Percentiles rank a stretch among this genome's conserved stretches.
phyloP scores from a whole-genome alignment of 495 filamentous ascomycete species.

The Trichoderma erinaceum region DNA sequence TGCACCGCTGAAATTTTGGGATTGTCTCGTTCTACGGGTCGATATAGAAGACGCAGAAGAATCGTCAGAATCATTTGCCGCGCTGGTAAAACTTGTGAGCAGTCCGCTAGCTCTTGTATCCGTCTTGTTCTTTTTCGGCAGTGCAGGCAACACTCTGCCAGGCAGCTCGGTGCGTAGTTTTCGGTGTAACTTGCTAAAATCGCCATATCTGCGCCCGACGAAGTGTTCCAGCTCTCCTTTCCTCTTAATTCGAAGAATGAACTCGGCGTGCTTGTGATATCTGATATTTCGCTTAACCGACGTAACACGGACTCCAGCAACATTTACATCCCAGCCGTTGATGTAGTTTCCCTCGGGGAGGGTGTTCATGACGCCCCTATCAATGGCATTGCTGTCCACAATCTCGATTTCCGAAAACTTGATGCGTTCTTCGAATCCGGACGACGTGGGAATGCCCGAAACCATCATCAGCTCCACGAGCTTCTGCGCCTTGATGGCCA shows the following conservation, averaged over 20 bases:
- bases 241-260: conserved; percentile 74
- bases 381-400: conserved; percentile 85
- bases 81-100: conserved; percentile 34
- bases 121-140: conserved; percentile 85
- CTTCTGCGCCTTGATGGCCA: conserved; percentile 89
- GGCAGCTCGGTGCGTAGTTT: conserved; percentile 77
- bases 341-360: conserved; percentile 84
- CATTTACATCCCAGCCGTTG: conserved; percentile 96
- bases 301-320: conserved; percentile 79
- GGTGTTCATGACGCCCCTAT: conserved; percentile 76
- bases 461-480: conserved; percentile 99
- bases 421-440: conserved; percentile 94
- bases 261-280: conserved; percentile 92
- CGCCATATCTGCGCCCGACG: conserved; percentile 80
- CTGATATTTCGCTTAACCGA: conserved; percentile 79
- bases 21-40: conserved; percentile 37
- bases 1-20: neutral
- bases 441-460: conserved; percentile 89
- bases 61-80: conserved; percentile 59
- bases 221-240: conserved; percentile 64
- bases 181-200: conserved; percentile 76
- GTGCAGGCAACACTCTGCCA: conserved; percentile 78
- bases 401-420: conserved; percentile 95
- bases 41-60: conserved; percentile 75
- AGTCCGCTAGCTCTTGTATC: conserved; percentile 55